A percentile compares a stretch with the other conserved stretches of the same genome.
Conservation (phyloP, 1,284 basidiomycete species). For the Cutaneotrichosporon curvatum region DNA sequence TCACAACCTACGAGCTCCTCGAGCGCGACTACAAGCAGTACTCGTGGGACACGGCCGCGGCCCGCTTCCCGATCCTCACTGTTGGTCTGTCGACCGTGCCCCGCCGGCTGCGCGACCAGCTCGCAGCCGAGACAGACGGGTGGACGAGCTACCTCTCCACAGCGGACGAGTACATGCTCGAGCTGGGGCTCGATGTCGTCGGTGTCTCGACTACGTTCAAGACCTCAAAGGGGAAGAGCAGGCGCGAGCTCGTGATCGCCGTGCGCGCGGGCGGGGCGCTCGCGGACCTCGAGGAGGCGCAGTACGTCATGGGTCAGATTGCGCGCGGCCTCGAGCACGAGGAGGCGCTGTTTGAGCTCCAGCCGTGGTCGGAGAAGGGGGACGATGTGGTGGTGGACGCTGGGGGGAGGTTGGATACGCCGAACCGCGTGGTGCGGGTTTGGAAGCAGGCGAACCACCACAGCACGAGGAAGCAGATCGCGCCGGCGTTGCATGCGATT, state of each 20-base stretch:
- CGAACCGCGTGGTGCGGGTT: conserved; percentile 45
- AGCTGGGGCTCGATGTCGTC: conserved; percentile 58
- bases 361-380: conserved; percentile 41
- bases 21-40: conserved; percentile 92
- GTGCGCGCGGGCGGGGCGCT: conserved; percentile 44
- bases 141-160: conserved; percentile 50
- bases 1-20: conserved; percentile 69
- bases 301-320: conserved; percentile 29
- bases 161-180: conserved; percentile 58
- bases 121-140: conserved; percentile 49
- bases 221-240: conserved; percentile 55
- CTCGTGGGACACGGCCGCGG: conserved; percentile 46
- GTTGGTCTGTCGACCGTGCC: conserved; percentile 76
- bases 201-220: conserved; percentile 67
- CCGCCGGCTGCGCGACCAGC: conserved; percentile 52
- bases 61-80: conserved; percentile 35
- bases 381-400: conserved; percentile 8
- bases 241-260: conserved; percentile 63
- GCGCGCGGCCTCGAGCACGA: conserved; percentile 55
- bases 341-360: conserved; percentile 50
- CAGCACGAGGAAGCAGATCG: conserved; percentile 71
- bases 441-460: conserved; percentile 70
- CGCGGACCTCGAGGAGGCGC: conserved; percentile 11
- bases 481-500: conserved; percentile 53
- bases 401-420: conserved; percentile 15